A percentile compares a stretch with the other conserved stretches of the same genome.
These are phyloP conservation scores for Albugo candida DNA, from an alignment of 352 stramenopile species.

Conservation along the genomic window DNA sequence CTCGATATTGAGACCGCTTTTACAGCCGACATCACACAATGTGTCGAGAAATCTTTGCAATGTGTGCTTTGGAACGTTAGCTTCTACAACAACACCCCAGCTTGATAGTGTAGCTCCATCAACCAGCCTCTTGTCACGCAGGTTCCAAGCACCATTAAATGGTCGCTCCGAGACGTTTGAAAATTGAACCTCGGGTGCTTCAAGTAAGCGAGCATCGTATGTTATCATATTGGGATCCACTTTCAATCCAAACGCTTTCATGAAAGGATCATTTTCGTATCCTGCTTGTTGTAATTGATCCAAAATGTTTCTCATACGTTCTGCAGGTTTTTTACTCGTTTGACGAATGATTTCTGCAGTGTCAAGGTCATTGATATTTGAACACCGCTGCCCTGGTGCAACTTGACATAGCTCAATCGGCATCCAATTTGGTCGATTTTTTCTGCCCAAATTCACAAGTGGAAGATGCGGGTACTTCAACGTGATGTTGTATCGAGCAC, in stretches of 20 bases:
- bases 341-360: conserved; percentile 70
- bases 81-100: conserved; percentile 35
- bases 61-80: conserved; percentile 15
- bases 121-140: conserved; percentile 53
- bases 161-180: conserved; percentile 36
- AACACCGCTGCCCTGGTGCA: conserved; percentile 37
- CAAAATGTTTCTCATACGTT: conserved; percentile 32
- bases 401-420: conserved; percentile 73
- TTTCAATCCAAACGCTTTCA: conserved; percentile 38
- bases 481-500: conserved; percentile 26
- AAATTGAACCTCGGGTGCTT: conserved; percentile 45
- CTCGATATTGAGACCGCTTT: conserved; percentile 19
- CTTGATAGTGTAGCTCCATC: conserved; percentile 21
- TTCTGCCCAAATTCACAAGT: conserved; percentile 44
- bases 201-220: conserved; percentile 25
- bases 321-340: conserved; percentile 24
- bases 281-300: conserved; percentile 35
- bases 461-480: conserved; percentile 46
- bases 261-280: conserved; percentile 49
- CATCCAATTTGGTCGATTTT: conserved; percentile 29
- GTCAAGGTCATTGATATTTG: conserved; percentile 59
- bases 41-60: conserved; percentile 22
- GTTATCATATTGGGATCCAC: conserved; percentile 29
- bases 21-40: conserved; percentile 16
- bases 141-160: conserved; percentile 43